phyloP scores from a whole-genome alignment of 768 basidiomycete species.

The Lactarius deliciosus region DNA sequence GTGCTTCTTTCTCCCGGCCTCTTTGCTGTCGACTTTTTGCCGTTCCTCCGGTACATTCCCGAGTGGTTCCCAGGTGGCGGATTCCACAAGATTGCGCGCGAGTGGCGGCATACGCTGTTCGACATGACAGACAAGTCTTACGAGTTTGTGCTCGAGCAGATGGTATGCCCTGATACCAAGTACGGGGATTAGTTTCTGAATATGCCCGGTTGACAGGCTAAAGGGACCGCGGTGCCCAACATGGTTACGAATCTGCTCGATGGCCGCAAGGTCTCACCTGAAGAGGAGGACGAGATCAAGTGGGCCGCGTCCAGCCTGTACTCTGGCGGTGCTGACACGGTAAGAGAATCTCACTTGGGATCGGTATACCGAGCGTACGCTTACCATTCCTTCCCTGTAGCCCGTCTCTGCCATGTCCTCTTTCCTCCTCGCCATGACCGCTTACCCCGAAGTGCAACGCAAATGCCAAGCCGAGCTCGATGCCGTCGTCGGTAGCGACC shows the following conservation, averaged over 20 bases:
- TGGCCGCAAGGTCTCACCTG: constrained; percentile 17
- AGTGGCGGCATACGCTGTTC: constrained; percentile 26
- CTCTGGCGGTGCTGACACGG: constrained; percentile 32
- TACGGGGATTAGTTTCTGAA: background rate
- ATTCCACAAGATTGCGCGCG: constrained; percentile 31
- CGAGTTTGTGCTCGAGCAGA: constrained; percentile 27
- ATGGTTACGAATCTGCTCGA: constrained; percentile 29
- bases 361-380: too few relatives aligned
- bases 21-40: constrained; percentile 31
- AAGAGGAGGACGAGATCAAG: constrained; percentile 30
- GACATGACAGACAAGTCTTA: constrained; percentile 27
- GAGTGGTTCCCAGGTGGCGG: constrained; percentile 33
- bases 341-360: background rate
- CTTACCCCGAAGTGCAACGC: constrained; percentile 30
- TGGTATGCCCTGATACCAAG: constrained; percentile 2
- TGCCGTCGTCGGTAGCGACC: constrained; percentile 28
- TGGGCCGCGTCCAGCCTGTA: constrained; percentile 33
- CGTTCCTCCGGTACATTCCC: constrained; percentile 29
- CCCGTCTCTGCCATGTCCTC: constrained; percentile 33
- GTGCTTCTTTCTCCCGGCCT: constrained; percentile 22
- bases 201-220: constrained; percentile 6
- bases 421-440: constrained; percentile 35
- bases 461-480: constrained; percentile 34
- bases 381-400: constrained; percentile 3
- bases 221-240: constrained; percentile 26